phyloP scores from a whole-genome alignment of 2,329 filamentous ascomycete genomes.

The Cadophora malorum region DNA sequence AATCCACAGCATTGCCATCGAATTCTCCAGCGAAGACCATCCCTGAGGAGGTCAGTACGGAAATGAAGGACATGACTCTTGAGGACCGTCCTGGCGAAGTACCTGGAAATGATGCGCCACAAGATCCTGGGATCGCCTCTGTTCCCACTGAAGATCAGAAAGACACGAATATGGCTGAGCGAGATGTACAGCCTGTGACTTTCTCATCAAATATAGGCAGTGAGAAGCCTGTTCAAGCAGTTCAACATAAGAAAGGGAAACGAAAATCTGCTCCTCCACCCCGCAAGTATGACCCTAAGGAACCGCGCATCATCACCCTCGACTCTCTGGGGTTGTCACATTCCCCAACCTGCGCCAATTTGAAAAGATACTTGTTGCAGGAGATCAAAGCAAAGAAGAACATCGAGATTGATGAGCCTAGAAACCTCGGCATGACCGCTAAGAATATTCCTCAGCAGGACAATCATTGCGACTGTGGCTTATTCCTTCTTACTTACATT shows the following conservation, averaged over 20 bases:
- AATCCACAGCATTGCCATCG: neutral
- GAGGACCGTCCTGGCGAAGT: slow-evolving; percentile 13
- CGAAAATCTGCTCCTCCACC: slow-evolving; percentile 40
- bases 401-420: slow-evolving; percentile 43
- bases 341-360: slow-evolving; percentile 64
- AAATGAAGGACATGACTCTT: slow-evolving; percentile 28
- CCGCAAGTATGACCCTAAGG: slow-evolving; percentile 55
- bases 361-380: slow-evolving; percentile 78
- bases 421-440: slow-evolving; percentile 66
- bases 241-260: slow-evolving; percentile 42
- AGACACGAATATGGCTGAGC: neutral
- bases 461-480: slow-evolving; percentile 88
- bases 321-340: slow-evolving; percentile 80
- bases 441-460: slow-evolving; percentile 78
- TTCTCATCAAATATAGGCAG: slow-evolving; percentile 25
- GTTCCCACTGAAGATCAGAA: neutral
- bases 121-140: neutral
- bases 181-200: slow-evolving; percentile 13
- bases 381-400: slow-evolving; percentile 71
- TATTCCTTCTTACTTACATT: slow-evolving; percentile 86
- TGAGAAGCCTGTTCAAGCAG: slow-evolving; percentile 32
- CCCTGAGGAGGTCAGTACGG: slow-evolving; percentile 16
- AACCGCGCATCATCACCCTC: slow-evolving; percentile 80
- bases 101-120: neutral
- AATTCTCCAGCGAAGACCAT: neutral